These are phyloP conservation scores for Backusella macrospora DNA, from an alignment of 192 early-diverging fungal species.

Conservation along the genomic window DNA sequence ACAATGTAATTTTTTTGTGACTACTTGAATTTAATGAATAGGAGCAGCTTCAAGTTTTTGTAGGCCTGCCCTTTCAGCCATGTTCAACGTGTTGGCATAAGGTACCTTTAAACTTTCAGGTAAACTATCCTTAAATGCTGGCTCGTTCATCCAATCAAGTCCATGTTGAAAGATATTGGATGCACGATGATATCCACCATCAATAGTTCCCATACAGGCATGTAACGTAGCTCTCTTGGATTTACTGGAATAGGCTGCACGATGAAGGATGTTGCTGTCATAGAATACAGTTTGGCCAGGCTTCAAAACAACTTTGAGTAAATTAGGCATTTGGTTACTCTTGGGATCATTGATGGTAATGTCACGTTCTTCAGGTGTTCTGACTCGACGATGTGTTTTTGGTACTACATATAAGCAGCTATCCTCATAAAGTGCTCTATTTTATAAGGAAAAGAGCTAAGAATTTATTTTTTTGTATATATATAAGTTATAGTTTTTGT, in stretches of 20 bases:
- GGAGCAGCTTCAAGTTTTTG: constrained; percentile 18
- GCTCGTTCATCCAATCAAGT: constrained; percentile 47
- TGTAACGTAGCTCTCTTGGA: constrained; percentile 49
- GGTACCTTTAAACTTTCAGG: constrained; percentile 36
- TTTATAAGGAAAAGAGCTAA: background rate
- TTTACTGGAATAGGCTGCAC: constrained; percentile 42
- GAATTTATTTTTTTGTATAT: background rate
- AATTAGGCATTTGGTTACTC: constrained; percentile 45
- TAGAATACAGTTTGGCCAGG: constrained; percentile 57
- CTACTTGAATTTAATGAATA: constrained; percentile 16
- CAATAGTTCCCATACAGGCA: constrained; percentile 50
- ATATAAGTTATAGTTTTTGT: background rate
- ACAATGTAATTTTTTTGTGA: background rate
- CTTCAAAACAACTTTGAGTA: constrained; percentile 36
- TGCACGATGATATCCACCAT: constrained; percentile 49
- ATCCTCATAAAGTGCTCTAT: constrained; percentile 51
- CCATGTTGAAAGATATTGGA: constrained; percentile 53
- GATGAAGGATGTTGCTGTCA: constrained; percentile 55
- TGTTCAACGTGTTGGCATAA: constrained; percentile 39
- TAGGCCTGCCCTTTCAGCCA: constrained; percentile 34
- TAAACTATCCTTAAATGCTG: constrained; percentile 40
- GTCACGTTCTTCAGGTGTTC: constrained; percentile 46
- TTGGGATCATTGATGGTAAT: constrained; percentile 47
- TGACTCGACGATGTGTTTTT: constrained; percentile 44
- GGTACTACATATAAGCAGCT: constrained; percentile 48